A percentile compares a stretch with the other conserved stretches of the same genome.
phyloP scores from a whole-genome alignment of 768 basidiomycete species.

The Suillus fuscotomentosus region DNA sequence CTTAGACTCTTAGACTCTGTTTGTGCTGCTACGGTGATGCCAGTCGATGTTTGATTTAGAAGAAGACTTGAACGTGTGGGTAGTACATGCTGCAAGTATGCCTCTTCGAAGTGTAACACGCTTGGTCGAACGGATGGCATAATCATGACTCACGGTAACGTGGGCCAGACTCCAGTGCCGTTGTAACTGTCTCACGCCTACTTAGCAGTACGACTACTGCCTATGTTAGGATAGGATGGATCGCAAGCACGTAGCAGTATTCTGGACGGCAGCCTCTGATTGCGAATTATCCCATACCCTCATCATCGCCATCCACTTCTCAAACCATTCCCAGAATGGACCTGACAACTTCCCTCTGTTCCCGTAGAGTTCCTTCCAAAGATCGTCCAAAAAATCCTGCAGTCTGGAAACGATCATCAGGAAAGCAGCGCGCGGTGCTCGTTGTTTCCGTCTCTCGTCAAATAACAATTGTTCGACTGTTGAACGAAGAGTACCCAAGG shows the following conservation, averaged over 20 bases:
- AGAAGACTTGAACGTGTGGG: too few species aligned
- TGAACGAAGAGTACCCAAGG: not conserved
- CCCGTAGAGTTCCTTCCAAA: not conserved
- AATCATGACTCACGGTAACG: too few species aligned
- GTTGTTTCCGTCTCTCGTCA: not conserved
- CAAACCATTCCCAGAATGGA: constrained; percentile 4
- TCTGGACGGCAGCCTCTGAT: not conserved
- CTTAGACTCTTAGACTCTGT: too few species aligned
- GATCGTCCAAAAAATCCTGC: constrained; percentile 1
- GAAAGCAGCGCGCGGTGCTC: not conserved
- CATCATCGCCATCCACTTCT: constrained; percentile 5
- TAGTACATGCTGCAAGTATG: too few species aligned
- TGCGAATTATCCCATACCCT: constrained; percentile 3
- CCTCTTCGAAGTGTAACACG: too few species aligned
- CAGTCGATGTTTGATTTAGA: too few species aligned
- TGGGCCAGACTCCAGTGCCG: too few species aligned
- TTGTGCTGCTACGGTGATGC: too few species aligned
- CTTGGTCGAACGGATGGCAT: too few species aligned
- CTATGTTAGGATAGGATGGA: not conserved
- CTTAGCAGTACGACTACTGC: too few species aligned
- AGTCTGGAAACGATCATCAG: not conserved
- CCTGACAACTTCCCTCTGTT: not conserved
- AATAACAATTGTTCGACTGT: not conserved
- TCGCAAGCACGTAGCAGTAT: not conserved
- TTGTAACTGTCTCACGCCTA: too few species aligned